Evolutionary conservation across 2,329 filamentous ascomycete genomes (phyloP), one percentile per base, ranked within the genome.

Genomic region (Exophiala oligosperma): DNA sequence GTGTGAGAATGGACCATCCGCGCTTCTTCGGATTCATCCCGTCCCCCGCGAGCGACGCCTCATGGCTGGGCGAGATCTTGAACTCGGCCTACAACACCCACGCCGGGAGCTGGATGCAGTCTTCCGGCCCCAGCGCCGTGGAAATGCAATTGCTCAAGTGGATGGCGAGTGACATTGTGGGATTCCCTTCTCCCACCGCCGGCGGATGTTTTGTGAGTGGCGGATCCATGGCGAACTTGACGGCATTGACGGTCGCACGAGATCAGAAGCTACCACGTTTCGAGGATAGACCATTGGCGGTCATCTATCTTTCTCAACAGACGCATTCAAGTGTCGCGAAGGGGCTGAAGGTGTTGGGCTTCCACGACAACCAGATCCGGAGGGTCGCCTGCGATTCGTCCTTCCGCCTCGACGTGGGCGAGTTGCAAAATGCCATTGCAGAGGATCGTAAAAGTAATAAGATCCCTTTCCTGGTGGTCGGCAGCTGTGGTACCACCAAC

Each of bases 221-320:
- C 4, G 67, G 60, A 1, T 68, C 67, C 0, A 62, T 68, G 50
- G 64, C 67, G 4, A 68, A 67, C 24, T 23, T 68, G 44, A 63
- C 56, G 7, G 66, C 64, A 8, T 49, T 68, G 4, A 29, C 57
- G 1, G 38, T 60, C 21, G 66, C 66, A 8, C 63, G 67, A 23
- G 66, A 68, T 24, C 38, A 64, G 24, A 49, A 24, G 8, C 48
- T 68, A 1, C 48, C 67, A 1, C 29, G 29, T 1, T 41, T 23
- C 1, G 28, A 21, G 3, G 21, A 60, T 9, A 28, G 49, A 3
- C 24, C 52, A 3, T 21, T 38, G 1, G 64, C 57, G 2, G 52
- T 63, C 1, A 58, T 60, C 7, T 67, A 68, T 32, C 43, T 66
- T 9, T 63, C 57, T 0, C 59, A 66, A n/a, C 62, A 67, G 11